Percentiles rank a stretch among this genome's conserved stretches.
These are phyloP conservation scores for Melocanna baccifera DNA, from an alignment of 176 grass and related monocot species.

Conservation along the genomic window DNA sequence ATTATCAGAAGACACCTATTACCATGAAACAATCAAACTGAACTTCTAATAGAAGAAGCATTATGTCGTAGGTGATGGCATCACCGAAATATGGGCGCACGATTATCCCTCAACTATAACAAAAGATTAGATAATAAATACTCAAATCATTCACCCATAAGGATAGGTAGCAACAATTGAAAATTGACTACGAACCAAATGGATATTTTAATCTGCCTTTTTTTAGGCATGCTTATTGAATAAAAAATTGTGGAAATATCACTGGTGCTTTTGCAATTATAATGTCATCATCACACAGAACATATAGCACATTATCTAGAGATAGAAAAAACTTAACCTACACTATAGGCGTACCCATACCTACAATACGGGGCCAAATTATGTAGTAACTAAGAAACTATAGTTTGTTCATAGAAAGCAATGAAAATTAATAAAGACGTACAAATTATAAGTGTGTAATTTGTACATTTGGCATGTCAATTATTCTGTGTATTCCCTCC, in stretches of 20 bases:
- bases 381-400: neutral
- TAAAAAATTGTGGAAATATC: neutral
- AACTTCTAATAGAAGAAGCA: constrained; percentile 15
- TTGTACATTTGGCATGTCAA: neutral
- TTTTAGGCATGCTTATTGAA: neutral
- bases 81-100: neutral
- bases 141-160: neutral
- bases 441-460: neutral
- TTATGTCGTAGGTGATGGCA: neutral
- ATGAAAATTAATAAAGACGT: neutral
- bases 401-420: constrained; percentile 3
- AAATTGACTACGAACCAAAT: neutral
- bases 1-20: constrained; percentile 23
- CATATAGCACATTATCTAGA: neutral
- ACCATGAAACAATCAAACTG: constrained; percentile 7
- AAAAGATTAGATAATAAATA: constrained; percentile 15
- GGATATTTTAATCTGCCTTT: neutral
- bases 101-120: neutral
- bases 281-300: neutral
- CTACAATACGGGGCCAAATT: neutral
- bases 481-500: neutral
- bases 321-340: neutral
- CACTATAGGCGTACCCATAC: neutral
- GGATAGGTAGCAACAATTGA: neutral
- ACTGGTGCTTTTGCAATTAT: neutral